Evolutionary conservation across 352 stramenopile genomes (phyloP), one percentile per base, ranked within the genome.

Genomic region (Globisporangium mamillatum): DNA sequence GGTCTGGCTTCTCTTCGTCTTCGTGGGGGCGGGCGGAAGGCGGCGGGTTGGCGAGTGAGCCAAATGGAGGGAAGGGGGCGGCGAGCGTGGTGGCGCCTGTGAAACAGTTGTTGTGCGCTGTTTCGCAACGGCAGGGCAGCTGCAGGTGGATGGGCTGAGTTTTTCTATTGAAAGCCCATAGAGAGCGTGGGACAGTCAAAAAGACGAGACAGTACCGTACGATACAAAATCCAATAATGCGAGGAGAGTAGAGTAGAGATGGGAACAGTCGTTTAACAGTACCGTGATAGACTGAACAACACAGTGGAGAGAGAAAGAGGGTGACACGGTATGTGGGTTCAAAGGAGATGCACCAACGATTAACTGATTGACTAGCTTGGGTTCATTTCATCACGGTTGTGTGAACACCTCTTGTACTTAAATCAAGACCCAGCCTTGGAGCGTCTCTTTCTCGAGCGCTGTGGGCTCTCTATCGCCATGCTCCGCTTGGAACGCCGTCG

Each of bases 91-190:
- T 52, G 41, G 6, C n/a, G 41, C 4, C 41, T 50, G 41, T n/a
- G 50, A 27, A 56, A 56, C 50, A 27, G 50, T 29, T 27, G 20
- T 25, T 56, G 27, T 22, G 22, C 50, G 50, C 18, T 27, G 20
- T 25, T 56, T 56, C 50, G 50, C 50, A 56, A 52, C 44, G 18
- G 44, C 16, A 52, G 48, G 48, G 48, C 48, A 56, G 22, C 44
- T 7, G 44, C 16, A 52, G 50, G 50, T 20, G 20, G n/a, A 4
- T 27, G 18, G n/a, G 20, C 4, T 10, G 44, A 22, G n/a, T 16
- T 46, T 18, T 20, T 18, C 38, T 46, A 46, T 46, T 46, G 38
- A 46, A 46, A 20, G 48, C 48, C 48, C 12, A 25, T 25, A 27
- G 8, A 27, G 48, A 27, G 20, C 6, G 50, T 27, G 50, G 8